Percentiles rank a stretch among this genome's conserved stretches.
phyloP scores from a whole-genome alignment of 352 stramenopile genomes.

The Chrysophaeum taylorii region DNA sequence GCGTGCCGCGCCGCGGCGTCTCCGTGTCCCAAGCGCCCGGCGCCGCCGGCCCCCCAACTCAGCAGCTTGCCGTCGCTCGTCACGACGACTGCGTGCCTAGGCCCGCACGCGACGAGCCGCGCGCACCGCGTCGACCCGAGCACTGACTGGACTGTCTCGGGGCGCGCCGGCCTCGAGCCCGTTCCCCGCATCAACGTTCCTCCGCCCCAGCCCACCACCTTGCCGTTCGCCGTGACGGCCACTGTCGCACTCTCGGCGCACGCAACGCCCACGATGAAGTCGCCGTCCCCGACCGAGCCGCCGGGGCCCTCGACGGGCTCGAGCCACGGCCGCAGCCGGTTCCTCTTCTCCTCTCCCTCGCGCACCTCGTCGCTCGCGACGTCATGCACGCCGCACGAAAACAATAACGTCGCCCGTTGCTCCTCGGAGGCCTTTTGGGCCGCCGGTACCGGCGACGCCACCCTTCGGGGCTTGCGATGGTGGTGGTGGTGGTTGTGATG shows the following conservation, averaged over 20 bases:
- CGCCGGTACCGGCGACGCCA: too few relatives aligned
- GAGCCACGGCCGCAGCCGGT: too few relatives aligned
- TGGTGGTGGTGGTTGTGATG: too few relatives aligned
- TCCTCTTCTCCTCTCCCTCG: too few relatives aligned
- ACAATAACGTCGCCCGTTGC: too few relatives aligned
- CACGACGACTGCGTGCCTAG: conserved; percentile 29
- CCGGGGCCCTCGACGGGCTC: too few relatives aligned
- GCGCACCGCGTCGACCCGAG: background rate
- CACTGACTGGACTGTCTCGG: background rate
- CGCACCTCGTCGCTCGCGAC: too few relatives aligned
- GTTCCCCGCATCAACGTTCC: background rate
- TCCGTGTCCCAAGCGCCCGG: background rate
- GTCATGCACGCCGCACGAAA: too few relatives aligned
- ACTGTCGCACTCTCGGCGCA: conserved; percentile 11
- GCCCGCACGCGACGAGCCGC: conserved; percentile 29
- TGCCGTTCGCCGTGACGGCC: background rate
- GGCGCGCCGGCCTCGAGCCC: background rate
- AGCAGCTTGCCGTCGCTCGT: background rate
- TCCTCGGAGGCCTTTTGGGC: too few relatives aligned
- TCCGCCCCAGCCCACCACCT: conserved; percentile 9
- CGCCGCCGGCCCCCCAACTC: background rate
- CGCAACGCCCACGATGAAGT: background rate
- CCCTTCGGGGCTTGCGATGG: too few relatives aligned
- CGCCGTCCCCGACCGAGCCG: too few relatives aligned
- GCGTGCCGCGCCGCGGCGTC: background rate